These are phyloP conservation scores for Ogataea siamensis DNA, from an alignment of 805 yeast species.

Conservation along the genomic window DNA sequence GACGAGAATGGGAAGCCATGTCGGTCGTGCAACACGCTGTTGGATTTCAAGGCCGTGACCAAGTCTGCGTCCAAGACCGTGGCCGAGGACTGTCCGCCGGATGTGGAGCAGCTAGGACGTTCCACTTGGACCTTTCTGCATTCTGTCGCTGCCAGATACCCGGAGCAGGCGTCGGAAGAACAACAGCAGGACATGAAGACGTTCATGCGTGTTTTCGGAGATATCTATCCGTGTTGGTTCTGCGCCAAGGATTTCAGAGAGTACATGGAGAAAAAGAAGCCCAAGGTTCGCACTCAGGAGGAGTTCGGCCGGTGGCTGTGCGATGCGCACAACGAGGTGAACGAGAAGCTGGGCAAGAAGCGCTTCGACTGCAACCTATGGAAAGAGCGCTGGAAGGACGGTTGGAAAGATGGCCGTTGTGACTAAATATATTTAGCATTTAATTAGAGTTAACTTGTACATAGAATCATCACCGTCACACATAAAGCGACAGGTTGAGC, in stretches of 20 bases:
- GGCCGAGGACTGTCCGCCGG: constrained; percentile 74
- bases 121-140: constrained; percentile 93
- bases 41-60: constrained; percentile 72
- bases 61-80: constrained; percentile 18
- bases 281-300: constrained; percentile 64
- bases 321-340: constrained; percentile 94
- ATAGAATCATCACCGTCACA: constrained; percentile 4
- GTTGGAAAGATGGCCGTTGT: constrained; percentile 73
- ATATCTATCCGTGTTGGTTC: constrained; percentile 89
- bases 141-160: constrained; percentile 86
- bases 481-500: constrained; percentile 49
- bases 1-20: constrained; percentile 97
- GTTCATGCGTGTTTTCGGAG: constrained; percentile 69
- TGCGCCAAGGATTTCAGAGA: constrained; percentile 82
- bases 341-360: constrained; percentile 80
- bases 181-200: constrained; percentile 71
- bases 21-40: constrained; percentile 79
- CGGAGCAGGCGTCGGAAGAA: constrained; percentile 56
- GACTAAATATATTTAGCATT: constrained; percentile 30
- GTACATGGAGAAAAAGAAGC: constrained; percentile 54
- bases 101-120: constrained; percentile 73
- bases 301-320: constrained; percentile 89
- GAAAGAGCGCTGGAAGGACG: constrained; percentile 94
- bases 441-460: no score
- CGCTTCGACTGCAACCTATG: constrained; percentile 83